These are phyloP conservation scores for Saccharomyces jurei DNA, from an alignment of 805 yeast species.

Conservation along the genomic window DNA sequence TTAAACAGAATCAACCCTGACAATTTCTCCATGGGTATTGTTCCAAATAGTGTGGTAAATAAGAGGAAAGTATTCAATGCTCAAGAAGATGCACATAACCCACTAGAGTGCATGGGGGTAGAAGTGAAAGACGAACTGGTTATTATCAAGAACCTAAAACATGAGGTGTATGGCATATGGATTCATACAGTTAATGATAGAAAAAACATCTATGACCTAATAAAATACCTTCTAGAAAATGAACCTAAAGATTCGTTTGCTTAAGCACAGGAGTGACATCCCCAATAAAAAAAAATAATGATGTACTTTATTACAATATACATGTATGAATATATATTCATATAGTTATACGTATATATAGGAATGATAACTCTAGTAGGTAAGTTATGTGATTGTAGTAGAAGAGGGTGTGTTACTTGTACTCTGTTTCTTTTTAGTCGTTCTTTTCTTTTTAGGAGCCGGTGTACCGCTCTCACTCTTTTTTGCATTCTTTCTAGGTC, in stretches of 20 bases:
- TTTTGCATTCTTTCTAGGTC: conserved; percentile 27
- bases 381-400: neutral
- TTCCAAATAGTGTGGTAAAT: conserved; percentile 44
- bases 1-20: conserved; percentile 60
- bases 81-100: conserved; percentile 20
- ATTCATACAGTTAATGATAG: conserved; percentile 63
- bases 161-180: conserved; percentile 75
- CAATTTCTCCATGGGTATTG: conserved; percentile 62
- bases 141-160: conserved; percentile 57
- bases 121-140: conserved; percentile 64
- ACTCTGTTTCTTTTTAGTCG: conserved; percentile 20
- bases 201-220: conserved; percentile 44
- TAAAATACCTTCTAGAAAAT: conserved; percentile 29
- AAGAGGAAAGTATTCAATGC: conserved; percentile 33
- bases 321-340: neutral
- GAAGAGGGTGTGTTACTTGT: conserved; percentile 1
- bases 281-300: neutral
- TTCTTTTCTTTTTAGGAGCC: conserved; percentile 23
- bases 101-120: conserved; percentile 46
- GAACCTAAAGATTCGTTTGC: conserved; percentile 30
- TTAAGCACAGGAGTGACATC: conserved; percentile 1
- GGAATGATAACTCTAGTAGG: neutral
- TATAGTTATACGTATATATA: neutral
- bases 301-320: neutral
- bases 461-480: conserved; percentile 8